Evolutionary conservation across 805 yeast species (phyloP).

Genomic region (Suhomyces canberraensis): DNA sequence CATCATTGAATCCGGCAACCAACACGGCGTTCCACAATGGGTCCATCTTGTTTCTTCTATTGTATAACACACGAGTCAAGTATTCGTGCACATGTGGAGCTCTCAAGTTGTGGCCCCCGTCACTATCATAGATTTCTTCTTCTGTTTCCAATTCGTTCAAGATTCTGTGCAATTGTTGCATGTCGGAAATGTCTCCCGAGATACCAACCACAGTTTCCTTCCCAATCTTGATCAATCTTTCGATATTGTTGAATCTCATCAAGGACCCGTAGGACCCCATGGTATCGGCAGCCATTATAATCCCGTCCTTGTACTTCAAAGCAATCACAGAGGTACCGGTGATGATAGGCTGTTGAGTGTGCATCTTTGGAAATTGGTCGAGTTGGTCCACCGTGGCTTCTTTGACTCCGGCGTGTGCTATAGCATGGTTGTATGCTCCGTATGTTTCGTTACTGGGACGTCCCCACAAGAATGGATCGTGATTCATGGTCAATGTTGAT

Average conservation of each 20-base stretch:
- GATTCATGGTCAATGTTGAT: conserved; percentile 77
- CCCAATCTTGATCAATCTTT: conserved; percentile 84
- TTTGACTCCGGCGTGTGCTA: conserved; percentile 56
- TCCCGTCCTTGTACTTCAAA: conserved; percentile 84
- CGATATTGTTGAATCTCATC: conserved; percentile 79
- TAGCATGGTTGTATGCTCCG: conserved; percentile 73
- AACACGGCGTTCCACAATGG: conserved; percentile 94
- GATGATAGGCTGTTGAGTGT: conserved; percentile 91
- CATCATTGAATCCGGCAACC: conserved; percentile 84
- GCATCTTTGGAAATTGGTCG: conserved; percentile 60
- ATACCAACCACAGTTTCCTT: conserved; percentile 84
- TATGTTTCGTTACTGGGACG: conserved; percentile 82
- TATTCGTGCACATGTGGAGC: conserved; percentile 91
- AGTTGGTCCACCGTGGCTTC: conserved; percentile 12
- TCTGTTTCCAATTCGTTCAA: conserved; percentile 72
- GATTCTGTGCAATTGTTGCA: conserved; percentile 75
- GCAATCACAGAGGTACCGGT: conserved; percentile 97
- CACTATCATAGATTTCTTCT: conserved; percentile 78
- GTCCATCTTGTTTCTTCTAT: conserved; percentile 87
- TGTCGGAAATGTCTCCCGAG: conserved; percentile 91
- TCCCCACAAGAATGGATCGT: conserved; percentile 95
- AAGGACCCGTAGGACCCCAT: conserved; percentile 91
- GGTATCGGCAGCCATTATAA: conserved; percentile 92
- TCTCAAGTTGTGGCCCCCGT: conserved; percentile 53
- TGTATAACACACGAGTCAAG: conserved; percentile 77